Percentiles rank a stretch among this genome's conserved stretches.
Conservation (phyloP, 768 basidiomycete genomes). For the Hericium alpestre region DNA sequence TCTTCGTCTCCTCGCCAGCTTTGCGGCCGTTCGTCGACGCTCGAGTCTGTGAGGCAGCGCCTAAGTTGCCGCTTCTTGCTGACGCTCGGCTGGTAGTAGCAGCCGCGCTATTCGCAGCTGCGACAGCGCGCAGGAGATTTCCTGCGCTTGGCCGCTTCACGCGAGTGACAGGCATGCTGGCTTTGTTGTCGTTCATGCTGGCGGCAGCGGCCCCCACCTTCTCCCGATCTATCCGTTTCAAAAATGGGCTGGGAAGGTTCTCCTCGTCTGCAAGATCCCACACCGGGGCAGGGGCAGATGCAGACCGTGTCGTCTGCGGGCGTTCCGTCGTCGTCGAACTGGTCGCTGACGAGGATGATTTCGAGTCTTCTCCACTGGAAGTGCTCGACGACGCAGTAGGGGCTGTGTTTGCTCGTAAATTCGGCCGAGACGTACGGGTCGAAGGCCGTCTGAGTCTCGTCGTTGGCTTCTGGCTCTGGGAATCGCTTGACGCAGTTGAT, state of each 20-base stretch:
- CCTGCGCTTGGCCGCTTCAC: conserved; percentile 40
- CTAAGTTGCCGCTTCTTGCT: background rate
- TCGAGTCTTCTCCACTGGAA: conserved; percentile 4
- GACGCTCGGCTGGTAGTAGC: conserved; percentile 1
- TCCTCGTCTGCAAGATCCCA: conserved; percentile 74
- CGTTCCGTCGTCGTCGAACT: background rate
- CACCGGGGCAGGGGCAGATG: background rate
- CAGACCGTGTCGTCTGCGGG: background rate
- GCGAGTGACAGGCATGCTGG: conserved; percentile 6
- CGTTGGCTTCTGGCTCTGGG: background rate
- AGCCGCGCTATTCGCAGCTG: conserved; percentile 43
- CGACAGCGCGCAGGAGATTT: conserved; percentile 47
- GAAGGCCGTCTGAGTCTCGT: conserved; percentile 1
- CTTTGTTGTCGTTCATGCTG: background rate
- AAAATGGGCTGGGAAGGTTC: conserved; percentile 77
- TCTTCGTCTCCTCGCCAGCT: background rate
- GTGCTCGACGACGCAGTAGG: background rate
- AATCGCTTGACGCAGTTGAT: conserved; percentile 1
- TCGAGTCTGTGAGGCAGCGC: background rate
- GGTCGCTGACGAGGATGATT: conserved; percentile 8
- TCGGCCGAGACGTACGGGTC: background rate
- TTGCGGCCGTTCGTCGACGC: background rate
- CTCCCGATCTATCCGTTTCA: conserved; percentile 45
- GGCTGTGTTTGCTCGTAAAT: background rate
- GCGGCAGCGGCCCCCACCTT: conserved; percentile 8